Percentiles rank a stretch among this genome's conserved stretches.
phyloP scores from a whole-genome alignment of 2,329 filamentous ascomycete species.

The Talaromyces sp. region DNA sequence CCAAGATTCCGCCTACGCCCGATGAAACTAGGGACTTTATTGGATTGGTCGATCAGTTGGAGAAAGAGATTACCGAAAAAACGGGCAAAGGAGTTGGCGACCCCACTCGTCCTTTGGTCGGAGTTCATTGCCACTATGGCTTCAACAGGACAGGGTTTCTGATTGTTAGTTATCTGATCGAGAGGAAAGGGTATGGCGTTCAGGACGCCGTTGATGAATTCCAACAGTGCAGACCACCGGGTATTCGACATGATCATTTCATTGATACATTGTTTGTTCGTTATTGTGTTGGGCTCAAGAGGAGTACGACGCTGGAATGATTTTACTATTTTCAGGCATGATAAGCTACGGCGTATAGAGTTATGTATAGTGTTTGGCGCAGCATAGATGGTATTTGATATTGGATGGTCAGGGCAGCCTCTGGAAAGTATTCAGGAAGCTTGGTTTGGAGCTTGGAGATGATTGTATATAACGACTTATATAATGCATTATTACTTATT shows the following conservation, averaged over 20 bases:
- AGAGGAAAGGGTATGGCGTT: conserved; percentile 67
- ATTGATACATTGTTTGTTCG: conserved; percentile 77
- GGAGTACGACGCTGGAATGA: conserved; percentile 37
- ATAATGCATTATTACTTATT: conserved; percentile 7
- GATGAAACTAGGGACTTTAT: conserved; percentile 62
- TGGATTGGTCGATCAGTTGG: conserved; percentile 57
- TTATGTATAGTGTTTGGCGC: conserved; percentile 1
- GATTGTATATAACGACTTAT: neutral
- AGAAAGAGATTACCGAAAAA: conserved; percentile 50
- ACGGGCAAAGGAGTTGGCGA: conserved; percentile 9
- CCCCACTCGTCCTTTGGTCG: conserved; percentile 56
- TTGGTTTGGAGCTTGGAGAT: neutral
- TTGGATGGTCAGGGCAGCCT: neutral
- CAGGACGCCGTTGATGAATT: conserved; percentile 78
- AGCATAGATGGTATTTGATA: neutral
- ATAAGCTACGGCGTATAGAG: neutral
- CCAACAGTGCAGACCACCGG: conserved; percentile 66
- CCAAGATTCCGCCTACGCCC: conserved; percentile 74
- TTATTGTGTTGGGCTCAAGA: conserved; percentile 58
- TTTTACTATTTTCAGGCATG: neutral
- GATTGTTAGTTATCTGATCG: conserved; percentile 85
- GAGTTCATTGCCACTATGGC: conserved; percentile 92
- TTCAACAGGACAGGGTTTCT: conserved; percentile 94
- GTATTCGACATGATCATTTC: conserved; percentile 87
- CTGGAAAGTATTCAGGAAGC: neutral